Conservation (phyloP, 78 protist genomes). For the Tieghemostelium lacteum region DNA sequence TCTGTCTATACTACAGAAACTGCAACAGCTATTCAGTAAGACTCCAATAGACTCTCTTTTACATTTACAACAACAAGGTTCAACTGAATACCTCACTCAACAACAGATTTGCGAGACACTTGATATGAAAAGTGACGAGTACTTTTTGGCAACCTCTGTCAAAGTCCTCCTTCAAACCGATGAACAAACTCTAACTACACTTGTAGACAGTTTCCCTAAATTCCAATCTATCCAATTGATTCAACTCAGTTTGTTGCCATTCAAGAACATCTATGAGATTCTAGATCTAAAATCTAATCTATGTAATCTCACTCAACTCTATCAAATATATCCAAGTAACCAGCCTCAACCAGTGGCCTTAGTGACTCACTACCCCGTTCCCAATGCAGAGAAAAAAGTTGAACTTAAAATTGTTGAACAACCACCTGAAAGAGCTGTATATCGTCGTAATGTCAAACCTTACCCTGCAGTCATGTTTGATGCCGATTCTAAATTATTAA, state of each 20-base stretch:
- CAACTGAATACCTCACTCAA: constrained; percentile 14
- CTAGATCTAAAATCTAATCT: constrained; percentile 45
- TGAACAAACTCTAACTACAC: constrained; percentile 33
- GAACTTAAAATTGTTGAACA: constrained; percentile 81
- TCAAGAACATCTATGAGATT: constrained; percentile 34
- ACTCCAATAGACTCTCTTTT: constrained; percentile 34
- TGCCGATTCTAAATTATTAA: constrained; percentile 73
- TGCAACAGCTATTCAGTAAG: constrained; percentile 39
- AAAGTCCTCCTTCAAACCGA: constrained; percentile 16
- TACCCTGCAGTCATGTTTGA: constrained; percentile 79
- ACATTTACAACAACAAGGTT: constrained; percentile 32
- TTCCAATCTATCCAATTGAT: constrained; percentile 39
- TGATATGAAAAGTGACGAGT: constrained; percentile 48
- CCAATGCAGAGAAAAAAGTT: constrained; percentile 33
- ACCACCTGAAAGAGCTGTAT: constrained; percentile 86
- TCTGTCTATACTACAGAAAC: constrained; percentile 24
- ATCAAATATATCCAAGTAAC: constrained; percentile 13
- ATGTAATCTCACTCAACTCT: background rate
- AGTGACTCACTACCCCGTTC: constrained; percentile 25
- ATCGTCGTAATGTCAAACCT: constrained; percentile 84
- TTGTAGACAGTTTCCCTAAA: constrained; percentile 44
- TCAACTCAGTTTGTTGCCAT: constrained; percentile 54
- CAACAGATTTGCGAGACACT: constrained; percentile 57
- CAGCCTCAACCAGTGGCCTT: constrained; percentile 17
- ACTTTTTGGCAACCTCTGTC: constrained; percentile 39